Base-by-base conservation (phyloP, 1,139 yeast genomes). In the Trichomonascaceae sp. region DNA sequence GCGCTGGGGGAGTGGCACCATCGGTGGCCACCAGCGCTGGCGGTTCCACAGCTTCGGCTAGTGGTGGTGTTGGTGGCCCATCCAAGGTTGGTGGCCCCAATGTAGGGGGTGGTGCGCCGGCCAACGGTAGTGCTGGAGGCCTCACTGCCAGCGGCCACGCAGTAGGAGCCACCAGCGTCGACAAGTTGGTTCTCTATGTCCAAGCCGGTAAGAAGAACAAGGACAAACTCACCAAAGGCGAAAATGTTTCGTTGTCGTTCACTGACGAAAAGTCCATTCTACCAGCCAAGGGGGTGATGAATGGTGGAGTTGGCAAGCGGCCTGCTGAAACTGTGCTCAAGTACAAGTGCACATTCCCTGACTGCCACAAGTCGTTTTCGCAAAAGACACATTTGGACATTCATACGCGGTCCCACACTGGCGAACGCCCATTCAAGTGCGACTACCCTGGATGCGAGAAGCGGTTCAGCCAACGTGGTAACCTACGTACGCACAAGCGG, bases 321-420 rank as follows among this genome's bases (percentile, higher is more conserved):
- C 67, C 67, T 38, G 46, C 54, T 9, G 53, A 58, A 16, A 38
- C 46, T 13, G 41, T 42, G 29, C 43, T 47, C 29, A 51, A 50
- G 38, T 84, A 76, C 56, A 76, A 71, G 51, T 87, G 97, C 54
- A 64, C 66, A 5, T 80, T 65, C 50, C 60, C 58, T 1, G 59
- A 53, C 27, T 87, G 79, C 44, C 78, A 74, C 37, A 84, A 84
- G 56, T 62, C 78, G 38, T 87, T 87, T 49, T 80, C 93, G 1
- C 97, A 87, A 54, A 93, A 93, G 43, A 94, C 96, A 13, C 89
- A 87, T 55, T 62, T 87, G 49, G 68, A 93, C 43, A 84, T 94
- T 1, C 97, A 87, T 60, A 64, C 77, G 45, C 65, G 96, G 42
- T 64, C 85, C 17, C 96, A 87, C 51, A 85, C 95, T 1, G 96